A percentile compares a stretch with the other conserved stretches of the same genome.
Conservation (phyloP, 1,139 yeast species). For the Geotrichum macrosporum region DNA sequence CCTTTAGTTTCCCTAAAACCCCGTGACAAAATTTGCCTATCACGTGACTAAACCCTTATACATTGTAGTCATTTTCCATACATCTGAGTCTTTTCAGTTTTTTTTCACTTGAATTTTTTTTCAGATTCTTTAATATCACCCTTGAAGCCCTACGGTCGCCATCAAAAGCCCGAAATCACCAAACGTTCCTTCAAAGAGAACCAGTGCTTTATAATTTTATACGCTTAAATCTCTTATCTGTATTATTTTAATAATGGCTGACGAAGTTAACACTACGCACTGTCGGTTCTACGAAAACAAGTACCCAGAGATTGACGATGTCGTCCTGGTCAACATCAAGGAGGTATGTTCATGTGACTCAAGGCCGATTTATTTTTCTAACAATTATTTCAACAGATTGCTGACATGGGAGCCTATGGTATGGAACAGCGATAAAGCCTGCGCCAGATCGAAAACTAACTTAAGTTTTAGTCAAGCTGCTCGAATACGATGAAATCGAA, state of each 20-base stretch:
- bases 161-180: no score
- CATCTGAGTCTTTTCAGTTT: no score
- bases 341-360: conserved; percentile 56
- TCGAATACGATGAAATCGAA: conserved; percentile 96
- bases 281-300: conserved; percentile 98
- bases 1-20: no score
- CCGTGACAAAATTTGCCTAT: no score
- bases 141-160: no score
- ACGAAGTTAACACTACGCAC: conserved; percentile 60
- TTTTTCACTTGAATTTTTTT: no score
- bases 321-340: conserved; percentile 97
- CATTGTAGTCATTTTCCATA: no score
- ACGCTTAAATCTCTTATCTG: not conserved
- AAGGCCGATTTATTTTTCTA: not conserved
- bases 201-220: not conserved
- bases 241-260: conserved; percentile 26
- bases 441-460: conserved; percentile 10
- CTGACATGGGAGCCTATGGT: conserved; percentile 37
- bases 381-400: conserved; percentile 29
- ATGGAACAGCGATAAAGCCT: not conserved
- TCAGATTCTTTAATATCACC: no score
- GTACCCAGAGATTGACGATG: conserved; percentile 98
- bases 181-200: not conserved
- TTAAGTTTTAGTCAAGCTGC: conserved; percentile 60
- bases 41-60: no score